phyloP scores from a whole-genome alignment of 805 yeast species.

The Helenozyma rhizophorensis region DNA sequence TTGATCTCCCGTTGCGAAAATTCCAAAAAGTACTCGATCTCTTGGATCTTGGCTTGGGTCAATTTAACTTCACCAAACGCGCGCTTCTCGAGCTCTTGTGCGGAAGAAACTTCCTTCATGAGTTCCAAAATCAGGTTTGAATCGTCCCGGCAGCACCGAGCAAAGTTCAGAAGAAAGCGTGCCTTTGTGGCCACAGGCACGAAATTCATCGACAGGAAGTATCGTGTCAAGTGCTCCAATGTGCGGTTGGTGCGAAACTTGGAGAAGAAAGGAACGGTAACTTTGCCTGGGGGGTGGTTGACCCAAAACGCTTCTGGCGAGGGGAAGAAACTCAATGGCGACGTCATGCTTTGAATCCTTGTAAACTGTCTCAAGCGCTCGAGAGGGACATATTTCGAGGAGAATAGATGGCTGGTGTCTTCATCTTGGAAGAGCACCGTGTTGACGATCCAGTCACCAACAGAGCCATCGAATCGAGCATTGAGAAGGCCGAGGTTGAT shows the following conservation, averaged over 20 bases:
- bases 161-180: slow-evolving; percentile 7
- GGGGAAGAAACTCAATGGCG: slow-evolving; percentile 28
- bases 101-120: slow-evolving; percentile 15
- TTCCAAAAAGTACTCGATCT: slow-evolving; percentile 44
- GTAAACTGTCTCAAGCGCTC: slow-evolving; percentile 8
- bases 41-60: slow-evolving; percentile 24
- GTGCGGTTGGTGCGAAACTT: slow-evolving; percentile 47
- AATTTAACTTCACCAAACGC: slow-evolving; percentile 23
- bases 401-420: background rate
- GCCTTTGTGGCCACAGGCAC: slow-evolving; percentile 23
- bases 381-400: slow-evolving; percentile 8
- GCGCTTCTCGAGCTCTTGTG: slow-evolving; percentile 17
- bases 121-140: slow-evolving; percentile 31
- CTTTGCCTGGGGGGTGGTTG: slow-evolving; percentile 22
- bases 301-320: slow-evolving; percentile 16
- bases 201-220: slow-evolving; percentile 30
- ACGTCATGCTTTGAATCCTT: slow-evolving; percentile 21
- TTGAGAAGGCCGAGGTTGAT: slow-evolving; percentile 24
- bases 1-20: slow-evolving; percentile 43
- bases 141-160: slow-evolving; percentile 9
- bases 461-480: slow-evolving; percentile 29
- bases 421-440: slow-evolving; percentile 1
- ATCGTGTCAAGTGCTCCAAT: slow-evolving; percentile 44
- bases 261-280: slow-evolving; percentile 28
- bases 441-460: slow-evolving; percentile 31